phyloP scores from a whole-genome alignment of 176 grass and related monocot species.

The Juncus inflexus region DNA sequence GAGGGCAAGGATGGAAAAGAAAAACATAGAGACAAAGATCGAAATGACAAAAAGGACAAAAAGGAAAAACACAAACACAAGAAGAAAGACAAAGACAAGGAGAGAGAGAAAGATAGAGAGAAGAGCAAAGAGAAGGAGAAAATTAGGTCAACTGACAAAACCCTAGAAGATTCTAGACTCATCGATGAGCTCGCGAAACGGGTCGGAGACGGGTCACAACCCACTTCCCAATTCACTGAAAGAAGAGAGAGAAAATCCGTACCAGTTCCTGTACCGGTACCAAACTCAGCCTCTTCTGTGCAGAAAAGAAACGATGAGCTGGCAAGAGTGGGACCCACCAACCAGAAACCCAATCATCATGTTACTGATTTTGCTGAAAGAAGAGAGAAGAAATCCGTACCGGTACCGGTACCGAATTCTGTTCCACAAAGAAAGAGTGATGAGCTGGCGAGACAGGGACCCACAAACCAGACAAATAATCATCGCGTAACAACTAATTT shows the following conservation, averaged over 20 bases:
- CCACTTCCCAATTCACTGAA: slow-evolving; percentile 14
- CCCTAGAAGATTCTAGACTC: slow-evolving; percentile 22
- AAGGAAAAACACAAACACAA: slow-evolving; percentile 33
- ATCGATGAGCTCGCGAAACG: slow-evolving; percentile 16
- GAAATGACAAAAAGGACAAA: slow-evolving; percentile 24
- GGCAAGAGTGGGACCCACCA: slow-evolving; percentile 1
- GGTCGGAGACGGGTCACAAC: slow-evolving; percentile 14
- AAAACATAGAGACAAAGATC: slow-evolving; percentile 36
- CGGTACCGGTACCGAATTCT: background rate
- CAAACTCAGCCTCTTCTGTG: slow-evolving; percentile 9
- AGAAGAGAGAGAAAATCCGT: slow-evolving; percentile 20
- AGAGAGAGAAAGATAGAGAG: slow-evolving; percentile 15
- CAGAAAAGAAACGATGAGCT: background rate
- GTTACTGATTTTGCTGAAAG: slow-evolving; percentile 17
- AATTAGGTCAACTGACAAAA: slow-evolving; percentile 18
- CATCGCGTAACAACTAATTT: slow-evolving; percentile 3
- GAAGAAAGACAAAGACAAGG: background rate
- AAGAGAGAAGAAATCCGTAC: slow-evolving; percentile 26
- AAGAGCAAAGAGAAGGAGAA: slow-evolving; percentile 24
- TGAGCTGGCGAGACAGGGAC: slow-evolving; percentile 16
- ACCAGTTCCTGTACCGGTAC: background rate
- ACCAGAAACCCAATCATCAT: slow-evolving; percentile 9
- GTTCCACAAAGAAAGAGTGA: slow-evolving; percentile 24
- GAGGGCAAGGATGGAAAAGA: slow-evolving; percentile 65
- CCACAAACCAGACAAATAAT: slow-evolving; percentile 13